Percentiles rank a stretch among this genome's conserved stretches.
Evolutionary conservation across 2,329 filamentous ascomycete species (phyloP).

Genomic region (Penicillium capsulatum): DNA sequence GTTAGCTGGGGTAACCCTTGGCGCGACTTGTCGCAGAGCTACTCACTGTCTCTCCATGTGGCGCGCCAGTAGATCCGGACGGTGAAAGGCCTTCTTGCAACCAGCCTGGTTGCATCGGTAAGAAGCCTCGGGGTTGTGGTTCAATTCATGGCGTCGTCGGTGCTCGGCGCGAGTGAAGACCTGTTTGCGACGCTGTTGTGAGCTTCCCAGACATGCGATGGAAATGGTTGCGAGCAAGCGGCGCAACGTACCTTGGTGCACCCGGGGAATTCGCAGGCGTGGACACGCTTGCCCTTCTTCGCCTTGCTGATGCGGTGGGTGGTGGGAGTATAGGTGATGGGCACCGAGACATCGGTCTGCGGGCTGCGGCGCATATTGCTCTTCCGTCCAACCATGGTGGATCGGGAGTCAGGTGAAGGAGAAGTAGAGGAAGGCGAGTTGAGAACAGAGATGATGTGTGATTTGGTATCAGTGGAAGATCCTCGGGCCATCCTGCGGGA

Average conservation of each 20-base stretch:
- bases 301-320: constrained; percentile 50
- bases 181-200: constrained; percentile 22
- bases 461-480: constrained; percentile 22
- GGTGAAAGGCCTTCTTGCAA: constrained; percentile 48
- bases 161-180: constrained; percentile 51
- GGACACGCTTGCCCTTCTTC: constrained; percentile 51
- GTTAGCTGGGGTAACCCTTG: constrained; percentile 14
- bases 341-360: constrained; percentile 30
- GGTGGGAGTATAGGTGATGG: constrained; percentile 47
- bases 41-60: constrained; percentile 51
- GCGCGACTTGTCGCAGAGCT: background rate
- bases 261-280: constrained; percentile 46
- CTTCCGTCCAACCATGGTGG: constrained; percentile 21
- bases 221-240: constrained; percentile 2
- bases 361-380: constrained; percentile 30
- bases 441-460: constrained; percentile 20
- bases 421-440: constrained; percentile 17
- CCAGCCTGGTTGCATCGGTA: constrained; percentile 43
- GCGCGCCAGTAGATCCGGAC: constrained; percentile 45
- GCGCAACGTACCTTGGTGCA: constrained; percentile 44
- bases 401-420: constrained; percentile 16
- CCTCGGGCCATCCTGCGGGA: constrained; percentile 20
- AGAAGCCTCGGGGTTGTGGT: constrained; percentile 47
- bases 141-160: constrained; percentile 47
- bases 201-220: no score